These are phyloP conservation scores for Pisolithus orientalis DNA, from an alignment of 768 basidiomycete species.

Conservation along the genomic window DNA sequence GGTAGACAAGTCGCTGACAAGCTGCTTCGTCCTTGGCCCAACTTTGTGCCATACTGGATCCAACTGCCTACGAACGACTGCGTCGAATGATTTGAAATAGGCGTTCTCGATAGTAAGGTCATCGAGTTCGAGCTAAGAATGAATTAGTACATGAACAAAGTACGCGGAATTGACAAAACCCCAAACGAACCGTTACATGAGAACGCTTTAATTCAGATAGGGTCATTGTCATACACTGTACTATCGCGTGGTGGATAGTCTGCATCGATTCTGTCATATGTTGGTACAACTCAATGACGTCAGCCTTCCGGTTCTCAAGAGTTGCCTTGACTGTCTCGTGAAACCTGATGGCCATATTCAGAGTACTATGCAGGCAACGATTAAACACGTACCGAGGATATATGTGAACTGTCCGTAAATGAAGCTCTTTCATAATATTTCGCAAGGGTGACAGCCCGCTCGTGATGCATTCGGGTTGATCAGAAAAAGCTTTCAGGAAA, in stretches of 20 bases:
- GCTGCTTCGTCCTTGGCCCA: constrained; percentile 84
- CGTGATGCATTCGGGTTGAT: constrained; percentile 93
- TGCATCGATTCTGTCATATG: constrained; percentile 79
- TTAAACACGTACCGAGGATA: constrained; percentile 67
- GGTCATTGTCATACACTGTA: constrained; percentile 91
- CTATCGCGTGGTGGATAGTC: constrained; percentile 88
- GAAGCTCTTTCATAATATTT: constrained; percentile 89
- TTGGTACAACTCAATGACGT: constrained; percentile 89
- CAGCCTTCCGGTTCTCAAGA: constrained; percentile 77
- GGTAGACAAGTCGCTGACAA: constrained; percentile 82
- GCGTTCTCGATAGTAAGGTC: constrained; percentile 90
- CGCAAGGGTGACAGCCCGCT: constrained; percentile 88
- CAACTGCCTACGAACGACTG: constrained; percentile 80
- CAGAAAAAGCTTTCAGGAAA: constrained; percentile 95
- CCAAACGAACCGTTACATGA: constrained; percentile 51
- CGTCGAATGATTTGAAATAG: constrained; percentile 90
- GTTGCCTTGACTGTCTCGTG: constrained; percentile 82
- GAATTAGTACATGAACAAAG: neutral
- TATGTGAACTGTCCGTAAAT: constrained; percentile 82
- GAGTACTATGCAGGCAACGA: neutral
- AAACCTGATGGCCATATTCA: constrained; percentile 50
- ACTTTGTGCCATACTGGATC: constrained; percentile 98
- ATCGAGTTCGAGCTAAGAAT: constrained; percentile 81
- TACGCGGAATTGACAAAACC: constrained; percentile 2
- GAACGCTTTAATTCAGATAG: constrained; percentile 86